Evolutionary conservation across 805 yeast genomes (phyloP).

Genomic region (Metschnikowia noctiluminum): DNA sequence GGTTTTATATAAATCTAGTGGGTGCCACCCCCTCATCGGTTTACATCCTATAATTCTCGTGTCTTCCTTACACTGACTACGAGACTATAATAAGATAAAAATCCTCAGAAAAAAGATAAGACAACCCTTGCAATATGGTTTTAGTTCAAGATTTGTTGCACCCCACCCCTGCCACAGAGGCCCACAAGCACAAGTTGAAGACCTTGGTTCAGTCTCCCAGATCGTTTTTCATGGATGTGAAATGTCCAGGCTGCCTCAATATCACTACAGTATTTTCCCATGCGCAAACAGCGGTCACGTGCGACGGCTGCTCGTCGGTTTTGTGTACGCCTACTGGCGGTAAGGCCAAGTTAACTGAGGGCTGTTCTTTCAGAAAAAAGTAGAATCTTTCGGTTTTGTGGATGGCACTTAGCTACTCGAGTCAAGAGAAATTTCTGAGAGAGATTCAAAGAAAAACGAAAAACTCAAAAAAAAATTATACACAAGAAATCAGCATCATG

Average conservation of each 20-base stretch:
- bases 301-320: conserved; percentile 98
- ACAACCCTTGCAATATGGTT: conserved; percentile 63
- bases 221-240: conserved; percentile 99
- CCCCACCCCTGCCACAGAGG: conserved; percentile 97
- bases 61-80: no score
- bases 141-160: conserved; percentile 97
- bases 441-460: no score
- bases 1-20: conserved; percentile 9
- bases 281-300: conserved; percentile 99
- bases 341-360: conserved; percentile 99
- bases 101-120: not conserved
- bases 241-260: conserved; percentile 99
- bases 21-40: not conserved
- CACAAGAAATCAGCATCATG: not conserved
- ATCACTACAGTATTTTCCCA: conserved; percentile 99
- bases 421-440: not conserved
- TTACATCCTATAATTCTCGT: not conserved
- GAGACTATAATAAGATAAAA: not conserved
- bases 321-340: conserved; percentile 99
- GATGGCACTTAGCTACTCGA: no score
- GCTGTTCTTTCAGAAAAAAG: conserved; percentile 99
- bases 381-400: conserved; percentile 36
- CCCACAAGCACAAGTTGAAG: conserved; percentile 95
- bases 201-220: conserved; percentile 96
- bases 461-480: no score